Percentiles rank a stretch among this genome's conserved stretches.
Conservation (phyloP, 2,329 filamentous ascomycete genomes). For the Piedraia hortae region DNA sequence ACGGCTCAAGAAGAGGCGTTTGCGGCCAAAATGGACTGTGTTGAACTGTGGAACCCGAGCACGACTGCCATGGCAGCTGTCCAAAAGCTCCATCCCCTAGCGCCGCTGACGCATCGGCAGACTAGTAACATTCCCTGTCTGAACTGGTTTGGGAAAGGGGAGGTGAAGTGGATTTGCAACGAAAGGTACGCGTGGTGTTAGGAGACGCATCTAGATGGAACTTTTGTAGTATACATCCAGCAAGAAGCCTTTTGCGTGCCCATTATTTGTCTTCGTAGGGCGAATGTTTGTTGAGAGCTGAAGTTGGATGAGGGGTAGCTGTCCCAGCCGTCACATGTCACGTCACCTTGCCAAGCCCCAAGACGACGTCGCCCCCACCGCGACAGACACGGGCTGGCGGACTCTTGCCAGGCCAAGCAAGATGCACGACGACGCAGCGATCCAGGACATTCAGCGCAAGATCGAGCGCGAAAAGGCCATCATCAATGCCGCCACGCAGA, state of each 20-base stretch:
- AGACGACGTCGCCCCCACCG: too few species aligned
- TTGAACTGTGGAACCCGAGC: conserved; percentile 66
- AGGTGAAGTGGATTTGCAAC: conserved; percentile 44
- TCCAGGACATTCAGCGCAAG: conserved; percentile 74
- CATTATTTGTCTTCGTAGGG: too few species aligned
- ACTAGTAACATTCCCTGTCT: conserved; percentile 41
- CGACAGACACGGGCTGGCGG: too few species aligned
- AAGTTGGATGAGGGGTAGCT: too few species aligned
- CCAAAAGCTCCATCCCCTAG: conserved; percentile 18
- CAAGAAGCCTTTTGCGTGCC: too few species aligned
- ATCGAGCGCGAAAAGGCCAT: conserved; percentile 92
- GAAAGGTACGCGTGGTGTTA: conserved; percentile 60
- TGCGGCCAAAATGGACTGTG: conserved; percentile 39
- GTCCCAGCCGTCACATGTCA: too few species aligned
- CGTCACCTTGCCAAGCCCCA: too few species aligned
- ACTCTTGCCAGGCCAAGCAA: conserved; percentile 13
- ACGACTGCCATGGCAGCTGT: conserved; percentile 19
- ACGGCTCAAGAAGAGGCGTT: conserved; percentile 43
- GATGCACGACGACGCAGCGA: conserved; percentile 34
- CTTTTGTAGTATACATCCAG: too few species aligned
- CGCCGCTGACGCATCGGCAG: conserved; percentile 29
- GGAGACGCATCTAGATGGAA: too few species aligned
- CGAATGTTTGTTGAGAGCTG: too few species aligned
- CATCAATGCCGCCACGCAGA: conserved; percentile 76
- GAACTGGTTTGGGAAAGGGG: conserved; percentile 33